Conservation (phyloP, 202 grass and related monocot species). For the Setaria viridis region DNA sequence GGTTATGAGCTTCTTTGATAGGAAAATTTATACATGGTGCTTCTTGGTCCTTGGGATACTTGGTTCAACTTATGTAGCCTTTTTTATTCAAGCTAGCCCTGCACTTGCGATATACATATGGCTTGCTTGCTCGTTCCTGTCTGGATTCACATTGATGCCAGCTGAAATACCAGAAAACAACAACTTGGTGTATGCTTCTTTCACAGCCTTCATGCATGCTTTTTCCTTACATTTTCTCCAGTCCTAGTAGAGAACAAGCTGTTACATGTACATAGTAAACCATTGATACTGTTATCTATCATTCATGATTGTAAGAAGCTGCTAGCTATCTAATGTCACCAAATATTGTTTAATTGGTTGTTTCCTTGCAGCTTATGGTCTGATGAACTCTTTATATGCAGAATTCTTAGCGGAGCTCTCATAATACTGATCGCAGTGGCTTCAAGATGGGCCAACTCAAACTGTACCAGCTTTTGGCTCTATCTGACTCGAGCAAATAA, state of each 20-base stretch:
- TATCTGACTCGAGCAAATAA: constrained; percentile 75
- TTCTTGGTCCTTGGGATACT: constrained; percentile 80
- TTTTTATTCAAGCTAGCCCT: constrained; percentile 63
- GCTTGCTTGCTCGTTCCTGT: constrained; percentile 84
- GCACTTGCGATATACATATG: constrained; percentile 70
- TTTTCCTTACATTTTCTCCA: constrained; percentile 25
- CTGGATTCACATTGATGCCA: constrained; percentile 95
- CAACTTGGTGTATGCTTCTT: constrained; percentile 85
- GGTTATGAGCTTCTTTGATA: constrained; percentile 96
- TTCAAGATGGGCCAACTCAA: constrained; percentile 69
- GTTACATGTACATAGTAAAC: constrained; percentile 1
- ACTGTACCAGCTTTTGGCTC: constrained; percentile 66
- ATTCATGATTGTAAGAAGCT: constrained; percentile 22
- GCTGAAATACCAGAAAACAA: constrained; percentile 99
- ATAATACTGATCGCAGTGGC: constrained; percentile 74
- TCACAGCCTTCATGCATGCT: constrained; percentile 10
- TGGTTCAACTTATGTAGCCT: constrained; percentile 51
- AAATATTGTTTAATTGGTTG: constrained; percentile 9
- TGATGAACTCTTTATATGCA: constrained; percentile 61
- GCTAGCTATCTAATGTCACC: constrained; percentile 22
- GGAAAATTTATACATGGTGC: constrained; percentile 92
- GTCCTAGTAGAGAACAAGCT: constrained; percentile 6
- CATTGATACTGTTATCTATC: constrained; percentile 4
- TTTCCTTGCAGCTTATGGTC: constrained; percentile 45
- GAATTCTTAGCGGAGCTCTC: constrained; percentile 77